Conservation (phyloP, 129 eudicot species). For the Daucus carota region DH1_v3.0 NC_030383.2:57332501-57333000, state of each 20-base stretch:
- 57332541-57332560: constrained; percentile 28
- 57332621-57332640: neutral
- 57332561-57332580: constrained; percentile 22
- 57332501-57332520: constrained; percentile 57
- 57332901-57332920: constrained; percentile 50
- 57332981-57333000: constrained; percentile 19
- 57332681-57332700: neutral
- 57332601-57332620: constrained; percentile 18
- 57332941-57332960: constrained; percentile 34
- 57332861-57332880: constrained; percentile 29
- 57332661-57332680: neutral
- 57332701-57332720: neutral
- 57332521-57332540: constrained; percentile 21
- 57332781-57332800: constrained; percentile 34
- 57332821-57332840: constrained; percentile 49
- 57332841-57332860: constrained; percentile 31
- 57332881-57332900: constrained; percentile 30
- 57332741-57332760: constrained; percentile 36
- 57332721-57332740: constrained; percentile 44
- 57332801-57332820: constrained; percentile 29
- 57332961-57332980: constrained; percentile 43
- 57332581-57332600: constrained; percentile 24
- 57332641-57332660: neutral
- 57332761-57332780: constrained; percentile 39
- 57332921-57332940: constrained; percentile 31